Evolutionary conservation across 1,284 basidiomycete species (phyloP).

Genomic region (Naganishia sp.): DNA sequence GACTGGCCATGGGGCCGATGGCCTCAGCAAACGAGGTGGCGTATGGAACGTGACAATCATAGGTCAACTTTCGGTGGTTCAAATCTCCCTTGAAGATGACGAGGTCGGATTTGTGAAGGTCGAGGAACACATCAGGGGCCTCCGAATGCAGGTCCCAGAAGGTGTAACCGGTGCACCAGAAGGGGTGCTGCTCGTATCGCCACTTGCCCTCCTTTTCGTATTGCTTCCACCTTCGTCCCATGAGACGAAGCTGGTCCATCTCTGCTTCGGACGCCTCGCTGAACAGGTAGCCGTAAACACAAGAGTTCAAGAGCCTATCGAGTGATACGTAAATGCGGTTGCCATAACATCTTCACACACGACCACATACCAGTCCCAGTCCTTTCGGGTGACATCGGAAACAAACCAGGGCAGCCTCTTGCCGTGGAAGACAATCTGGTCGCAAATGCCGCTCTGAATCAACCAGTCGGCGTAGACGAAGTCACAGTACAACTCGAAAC

Average conservation of each 20-base stretch:
- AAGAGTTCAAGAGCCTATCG: conserved; percentile 66
- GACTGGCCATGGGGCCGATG: conserved; percentile 88
- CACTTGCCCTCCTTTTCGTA: conserved; percentile 92
- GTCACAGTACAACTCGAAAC: conserved; percentile 96
- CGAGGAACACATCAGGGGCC: conserved; percentile 90
- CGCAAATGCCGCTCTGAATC: conserved; percentile 85
- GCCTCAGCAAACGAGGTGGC: conserved; percentile 87
- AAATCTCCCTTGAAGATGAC: conserved; percentile 97
- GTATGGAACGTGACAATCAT: conserved; percentile 88
- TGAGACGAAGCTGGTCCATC: conserved; percentile 73
- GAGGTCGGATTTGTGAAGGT: conserved; percentile 84
- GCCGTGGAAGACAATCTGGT: conserved; percentile 76
- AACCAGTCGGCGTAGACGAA: conserved; percentile 79
- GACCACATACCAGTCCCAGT: conserved; percentile 78
- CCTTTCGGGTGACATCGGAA: conserved; percentile 93
- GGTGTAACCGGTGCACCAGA: conserved; percentile 95
- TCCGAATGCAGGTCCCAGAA: conserved; percentile 89
- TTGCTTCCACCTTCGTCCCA: conserved; percentile 93
- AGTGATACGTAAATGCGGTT: neutral
- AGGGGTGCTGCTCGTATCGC: conserved; percentile 71
- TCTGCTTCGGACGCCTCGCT: conserved; percentile 76
- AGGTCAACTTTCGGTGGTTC: conserved; percentile 74
- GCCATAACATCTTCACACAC: neutral
- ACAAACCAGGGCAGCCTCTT: conserved; percentile 77
- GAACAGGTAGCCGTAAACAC: conserved; percentile 86